phyloP scores from a whole-genome alignment of 371 early-diverging fungal species.

The Chytridium lagenaria region DNA sequence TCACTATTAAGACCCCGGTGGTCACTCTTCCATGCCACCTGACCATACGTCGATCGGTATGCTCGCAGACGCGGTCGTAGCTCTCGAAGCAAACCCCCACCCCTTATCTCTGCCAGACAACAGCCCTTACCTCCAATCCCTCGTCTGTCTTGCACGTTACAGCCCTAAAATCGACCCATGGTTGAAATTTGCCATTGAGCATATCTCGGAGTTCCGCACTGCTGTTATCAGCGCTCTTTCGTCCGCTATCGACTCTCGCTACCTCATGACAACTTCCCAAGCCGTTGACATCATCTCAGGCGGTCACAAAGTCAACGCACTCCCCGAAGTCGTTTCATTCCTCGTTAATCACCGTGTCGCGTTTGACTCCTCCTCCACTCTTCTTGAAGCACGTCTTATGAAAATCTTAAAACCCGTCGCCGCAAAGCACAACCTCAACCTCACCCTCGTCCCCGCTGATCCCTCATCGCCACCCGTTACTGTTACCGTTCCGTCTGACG shows the following conservation, averaged over 20 bases:
- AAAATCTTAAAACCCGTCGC: slow-evolving; percentile 21
- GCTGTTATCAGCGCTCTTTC: slow-evolving; percentile 9
- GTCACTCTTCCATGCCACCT: slow-evolving; percentile 49
- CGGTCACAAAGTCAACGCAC: slow-evolving; percentile 50
- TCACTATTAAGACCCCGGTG: slow-evolving; percentile 42
- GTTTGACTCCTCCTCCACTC: slow-evolving; percentile 15
- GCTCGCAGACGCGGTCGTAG: slow-evolving; percentile 7
- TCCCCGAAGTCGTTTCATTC: slow-evolving; percentile 39
- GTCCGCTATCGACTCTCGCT: neutral
- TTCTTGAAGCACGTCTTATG: slow-evolving; percentile 15
- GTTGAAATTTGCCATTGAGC: slow-evolving; percentile 14
- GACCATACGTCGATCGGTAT: slow-evolving; percentile 40
- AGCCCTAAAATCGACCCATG: slow-evolving; percentile 11
- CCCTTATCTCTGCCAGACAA: slow-evolving; percentile 12
- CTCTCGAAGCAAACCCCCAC: slow-evolving; percentile 21
- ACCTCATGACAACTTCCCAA: slow-evolving; percentile 41
- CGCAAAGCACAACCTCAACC: slow-evolving; percentile 11
- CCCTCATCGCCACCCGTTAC: neutral
- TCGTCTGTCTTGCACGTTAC: slow-evolving; percentile 19
- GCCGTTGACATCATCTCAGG: slow-evolving; percentile 49
- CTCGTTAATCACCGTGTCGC: slow-evolving; percentile 46
- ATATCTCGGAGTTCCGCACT: slow-evolving; percentile 5
- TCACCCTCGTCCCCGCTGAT: slow-evolving; percentile 5
- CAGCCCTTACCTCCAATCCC: slow-evolving; percentile 20
- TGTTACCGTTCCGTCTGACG: neutral